Conservation (phyloP, 1,284 basidiomycete genomes). For the Phylloporus sp. region DNA sequence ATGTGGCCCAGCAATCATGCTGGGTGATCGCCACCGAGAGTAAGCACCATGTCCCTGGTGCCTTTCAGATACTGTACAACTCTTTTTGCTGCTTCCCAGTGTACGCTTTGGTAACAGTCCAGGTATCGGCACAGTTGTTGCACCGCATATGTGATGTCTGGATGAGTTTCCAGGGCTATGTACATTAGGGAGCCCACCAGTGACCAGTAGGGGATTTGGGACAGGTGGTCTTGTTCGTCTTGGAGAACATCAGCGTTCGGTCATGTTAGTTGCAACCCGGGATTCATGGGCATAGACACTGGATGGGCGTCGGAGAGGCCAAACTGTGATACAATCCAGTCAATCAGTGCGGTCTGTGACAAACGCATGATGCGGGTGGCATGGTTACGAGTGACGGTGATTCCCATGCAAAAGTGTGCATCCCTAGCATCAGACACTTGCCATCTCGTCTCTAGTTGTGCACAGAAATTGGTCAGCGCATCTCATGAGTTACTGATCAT, state of each 20-base stretch:
- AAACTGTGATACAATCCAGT: not conserved
- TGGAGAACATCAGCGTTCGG: not conserved
- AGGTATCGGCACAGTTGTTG: not conserved
- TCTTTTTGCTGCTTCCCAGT: not conserved
- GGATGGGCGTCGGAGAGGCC: not conserved
- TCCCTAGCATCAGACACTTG: not conserved
- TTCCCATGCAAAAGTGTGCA: not conserved
- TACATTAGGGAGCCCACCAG: not conserved
- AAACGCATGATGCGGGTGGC: not conserved
- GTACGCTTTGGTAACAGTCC: not conserved
- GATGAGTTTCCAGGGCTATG: not conserved
- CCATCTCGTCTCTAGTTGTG: not conserved
- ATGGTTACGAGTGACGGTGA: not conserved
- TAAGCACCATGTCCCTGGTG: not conserved
- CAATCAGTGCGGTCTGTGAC: not conserved
- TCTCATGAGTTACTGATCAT: not conserved
- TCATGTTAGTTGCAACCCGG: not conserved
- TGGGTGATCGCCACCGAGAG: not conserved
- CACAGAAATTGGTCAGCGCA: fast-evolving
- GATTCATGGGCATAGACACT: not conserved
- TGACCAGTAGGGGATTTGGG: not conserved
- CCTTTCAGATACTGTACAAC: not conserved
- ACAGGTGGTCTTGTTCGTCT: not conserved
- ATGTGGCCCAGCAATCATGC: not conserved
- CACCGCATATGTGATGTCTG: not conserved